Base-by-base conservation (phyloP, 192 early-diverging fungal genomes). In the Lobosporangium transversale region DNA sequence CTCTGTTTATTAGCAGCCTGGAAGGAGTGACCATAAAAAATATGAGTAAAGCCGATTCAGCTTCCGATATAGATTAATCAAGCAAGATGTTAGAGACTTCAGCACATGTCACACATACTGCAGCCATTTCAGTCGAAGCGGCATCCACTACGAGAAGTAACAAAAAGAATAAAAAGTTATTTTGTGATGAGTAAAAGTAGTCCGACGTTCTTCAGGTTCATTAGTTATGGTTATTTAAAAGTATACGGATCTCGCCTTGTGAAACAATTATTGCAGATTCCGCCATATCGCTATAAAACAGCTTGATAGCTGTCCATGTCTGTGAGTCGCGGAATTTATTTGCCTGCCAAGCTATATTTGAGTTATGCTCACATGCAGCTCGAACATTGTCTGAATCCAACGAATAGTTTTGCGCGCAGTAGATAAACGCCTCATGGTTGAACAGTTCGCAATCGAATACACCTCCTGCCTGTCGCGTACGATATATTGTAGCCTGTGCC, bases 231-330 rank as follows among this genome's bases (percentile, higher is more conserved):
- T n/a, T n/a, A n/a, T n/a, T n/a, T n/a, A n/a, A n/a, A n/a, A n/a
- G n/a, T n/a, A n/a, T n/a, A n/a, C n/a, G n/a, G n/a, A n/a, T n/a
- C n/a, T 21, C 12, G 61, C 64, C 73, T 62, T 76, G 73, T 17
- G 73, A 66, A 1, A 67, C 40, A 26, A 76, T 43, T 3, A 67
- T 17, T 4, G 73, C 50, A 0, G 73, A 50, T 10, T 76, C 73
- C 0, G 45, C 31, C 58, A 67, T 76, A 1, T 76, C 58, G 42
- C 82, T 85, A 66, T 85, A 92, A 44, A 94, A 82, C 24, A 93
- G 57, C 31, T 87, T 79, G 6, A 94, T 53, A 7, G 93, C 86
- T 24, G 83, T 89, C 93, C 93, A 94, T 6, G 92, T 90, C 61
- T 94, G 91, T 8, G 90, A 83, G 8, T 88, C 85, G 26, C 87